phyloP scores from a whole-genome alignment of 306 rosid genomes.

The Gynostemma pentaphyllum region DNA sequence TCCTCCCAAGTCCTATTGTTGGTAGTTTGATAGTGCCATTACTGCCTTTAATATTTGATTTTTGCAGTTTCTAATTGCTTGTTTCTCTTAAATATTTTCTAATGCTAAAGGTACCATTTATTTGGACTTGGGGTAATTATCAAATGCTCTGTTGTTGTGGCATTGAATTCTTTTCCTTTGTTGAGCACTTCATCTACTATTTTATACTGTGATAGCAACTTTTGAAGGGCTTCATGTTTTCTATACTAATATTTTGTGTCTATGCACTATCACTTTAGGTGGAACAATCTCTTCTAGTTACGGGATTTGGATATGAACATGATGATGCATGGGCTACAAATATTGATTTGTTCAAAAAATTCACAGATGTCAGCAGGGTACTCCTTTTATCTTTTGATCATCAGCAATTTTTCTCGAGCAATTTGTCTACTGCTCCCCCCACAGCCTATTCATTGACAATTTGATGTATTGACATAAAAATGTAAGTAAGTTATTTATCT shows the following conservation, averaged over 20 bases:
- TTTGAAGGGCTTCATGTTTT: too few relatives aligned
- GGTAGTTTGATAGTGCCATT: neutral
- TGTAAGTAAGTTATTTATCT: neutral
- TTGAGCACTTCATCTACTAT: neutral
- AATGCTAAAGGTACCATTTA: neutral
- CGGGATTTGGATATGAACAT: slow-evolving; percentile 95
- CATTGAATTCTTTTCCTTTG: neutral
- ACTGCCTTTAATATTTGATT: neutral
- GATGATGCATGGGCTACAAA: slow-evolving; percentile 92
- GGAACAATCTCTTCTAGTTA: slow-evolving; percentile 78
- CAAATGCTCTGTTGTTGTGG: neutral
- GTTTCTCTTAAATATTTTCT: neutral
- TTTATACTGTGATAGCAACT: neutral
- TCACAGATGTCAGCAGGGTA: slow-evolving; percentile 97
- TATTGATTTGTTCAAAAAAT: slow-evolving; percentile 73
- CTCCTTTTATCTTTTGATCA: neutral
- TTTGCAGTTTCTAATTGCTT: neutral
- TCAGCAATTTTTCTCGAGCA: neutral
- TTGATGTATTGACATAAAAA: neutral
- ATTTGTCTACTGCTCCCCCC: neutral
- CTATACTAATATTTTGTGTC: too few relatives aligned
- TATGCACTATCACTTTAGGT: slow-evolving; percentile 44
- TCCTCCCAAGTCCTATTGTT: too few relatives aligned
- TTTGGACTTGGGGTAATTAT: neutral
- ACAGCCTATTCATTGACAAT: neutral